Evolutionary conservation across 169 alveolate species (phyloP), one percentile per base, ranked within the genome.

Genomic region (Toxoplasma gondii): DNA sequence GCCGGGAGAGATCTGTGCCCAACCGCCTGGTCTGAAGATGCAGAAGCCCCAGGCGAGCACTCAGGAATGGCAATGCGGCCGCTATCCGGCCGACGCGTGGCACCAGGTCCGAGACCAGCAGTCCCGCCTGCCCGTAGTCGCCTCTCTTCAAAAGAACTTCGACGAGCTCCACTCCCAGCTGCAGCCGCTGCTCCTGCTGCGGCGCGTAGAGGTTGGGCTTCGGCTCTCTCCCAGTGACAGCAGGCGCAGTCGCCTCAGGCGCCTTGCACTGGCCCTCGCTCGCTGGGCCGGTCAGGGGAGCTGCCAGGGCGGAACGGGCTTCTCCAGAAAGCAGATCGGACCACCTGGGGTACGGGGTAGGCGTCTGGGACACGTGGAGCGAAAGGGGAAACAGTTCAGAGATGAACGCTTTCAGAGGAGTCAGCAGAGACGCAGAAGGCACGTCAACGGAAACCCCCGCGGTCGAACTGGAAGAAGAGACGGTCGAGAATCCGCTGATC

Each of bases 41-140:
- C 90, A 82, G 90, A 41, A 82, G n/a, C 41, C 67, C 90, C 43
- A 82, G 38, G 41, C 90, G 90, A 34, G 90, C 90, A 36, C 67
- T 4, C 41, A 82, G 36, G 90, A 29, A 82, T 4, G 90, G 90
- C 67, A 82, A 67, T 49, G 12, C 90, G 41, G n/a, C 67, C n/a
- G 54, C 38, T 0, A 82, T 27, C 9, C 53, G 58, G 24, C 90
- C 31, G 31, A 82, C 41, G 41, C 90, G 90, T 10, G 38, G 53
- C n/a, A 82, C 67, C 44, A 82, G 67, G 67, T 82, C 90, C 1
- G 90, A 41, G 17, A 41, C 67, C 27, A 82, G 54, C 39, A 82
- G 36, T 2, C 90, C 31, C 53, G 90, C 90, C 19, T 41, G 69
- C 90, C 5, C n/a, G 67, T 38, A 82, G 34, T 39, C 90, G 39